Evolutionary conservation across 441 rosid genomes (phyloP), one percentile per base, ranked within the genome.

Genomic region (Brassica balearica): DNA sequence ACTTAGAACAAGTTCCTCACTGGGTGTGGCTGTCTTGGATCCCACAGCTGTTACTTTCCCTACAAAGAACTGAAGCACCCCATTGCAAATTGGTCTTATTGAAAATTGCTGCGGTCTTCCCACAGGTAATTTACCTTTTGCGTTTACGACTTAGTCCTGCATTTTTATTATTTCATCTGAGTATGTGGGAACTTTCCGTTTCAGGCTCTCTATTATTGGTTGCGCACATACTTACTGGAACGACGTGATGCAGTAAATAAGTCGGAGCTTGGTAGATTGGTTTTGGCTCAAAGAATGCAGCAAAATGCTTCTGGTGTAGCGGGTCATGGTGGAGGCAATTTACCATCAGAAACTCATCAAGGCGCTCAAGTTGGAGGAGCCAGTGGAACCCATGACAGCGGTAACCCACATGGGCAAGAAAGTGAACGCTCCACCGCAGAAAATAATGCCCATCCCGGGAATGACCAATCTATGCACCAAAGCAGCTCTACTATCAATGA

Each of bases 11-110:
- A 84, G 88, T 93, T 74, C 97, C 98, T 22, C 88, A 91, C 81
- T 95, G 98, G 98, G 92, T 91, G 79, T 95, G 98, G 98, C 97
- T 92, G 77, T 85, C 97, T 67, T 95, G 97, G 98, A 91, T 95
- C 79, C 98, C 98, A 1, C 99, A 95, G 85, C 85, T 95, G 65
- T 87, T 95, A 77, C 96, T 95, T 76, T 95, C 99, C 72, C 85
- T 95, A 84, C 99, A 93, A 85, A 87, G 99, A 87, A 84, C 91
- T 43, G 98, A 95, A 82, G 97, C 97, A 78, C 88, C 96, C 70
- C 98, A 91, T 75, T 87, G 97, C 88, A 95, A 95, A 89, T 91
- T 87, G 78, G 98, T 92, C 76, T 87, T 95, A 55, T 86, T 89
- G 72, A 95, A 90, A 83, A 88, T 92, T 74, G 98, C 97, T 55